Evolutionary conservation across 2,329 filamentous ascomycete genomes (phyloP), one percentile per base, ranked within the genome.

Genomic region (Alternaria sp.): DNA sequence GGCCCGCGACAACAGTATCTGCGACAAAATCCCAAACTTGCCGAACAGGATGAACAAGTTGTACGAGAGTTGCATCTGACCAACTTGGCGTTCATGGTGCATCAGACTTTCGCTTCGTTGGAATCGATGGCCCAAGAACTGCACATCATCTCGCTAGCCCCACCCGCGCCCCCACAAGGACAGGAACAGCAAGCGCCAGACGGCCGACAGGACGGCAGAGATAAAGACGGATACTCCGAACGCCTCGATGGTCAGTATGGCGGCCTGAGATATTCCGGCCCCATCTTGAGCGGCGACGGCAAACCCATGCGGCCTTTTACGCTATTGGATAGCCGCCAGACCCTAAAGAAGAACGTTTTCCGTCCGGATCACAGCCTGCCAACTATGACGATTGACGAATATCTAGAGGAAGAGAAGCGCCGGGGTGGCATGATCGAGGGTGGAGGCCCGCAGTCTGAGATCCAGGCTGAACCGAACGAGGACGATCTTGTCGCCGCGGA

Each of bases 301-400:
- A 96, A 93, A 77, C 96, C 96, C 13, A 84, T 98, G 70, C 89
- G 94, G 71, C 95, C 95, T 0, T 98, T 99, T 75, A 97, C 93
- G 1, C 85, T 99, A 21, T 85, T 96, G 5, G 90, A 91, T 62
- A 90, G 86, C 68, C 87, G 96, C 40, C 89, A 93, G 65, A 90
- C 93, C 65, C 81, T 97, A 62, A 88, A 90, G 63, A 85, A 90
- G 62, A 91, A 91, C 3, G 95, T 99, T 0, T 99, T 99, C 81
- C 87, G 92, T 59, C 89, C 93, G 0, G 93, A 96, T 8, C 96
- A 99, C 78, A 97, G 93, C 80, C 83, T 99, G 62, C 96, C 96
- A 1, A 98, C 96, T 4, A 98, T 99, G 96, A 92, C 89, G 2
- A 97, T 99, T 65, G 96, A 99, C 72, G 96, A 99, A 82, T 99